phyloP scores from a whole-genome alignment of 208 protist species.

The Trypanosoma mega region DNA sequence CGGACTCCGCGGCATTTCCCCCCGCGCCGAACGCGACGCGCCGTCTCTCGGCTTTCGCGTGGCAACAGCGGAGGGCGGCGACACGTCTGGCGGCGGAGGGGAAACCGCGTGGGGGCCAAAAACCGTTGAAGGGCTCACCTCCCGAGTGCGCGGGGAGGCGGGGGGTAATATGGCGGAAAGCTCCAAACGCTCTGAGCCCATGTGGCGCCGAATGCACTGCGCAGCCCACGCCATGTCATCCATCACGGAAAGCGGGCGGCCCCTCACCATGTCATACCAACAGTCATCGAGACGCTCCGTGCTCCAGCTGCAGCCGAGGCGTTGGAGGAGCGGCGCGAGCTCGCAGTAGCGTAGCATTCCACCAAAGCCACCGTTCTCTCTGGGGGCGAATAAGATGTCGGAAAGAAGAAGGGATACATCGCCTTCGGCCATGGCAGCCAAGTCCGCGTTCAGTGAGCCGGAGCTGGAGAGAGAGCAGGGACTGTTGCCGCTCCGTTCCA shows the following conservation, averaged over 20 bases:
- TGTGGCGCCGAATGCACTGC: slow-evolving; percentile 49
- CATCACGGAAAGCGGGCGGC: slow-evolving; percentile 36
- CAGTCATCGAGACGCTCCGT: slow-evolving; percentile 73
- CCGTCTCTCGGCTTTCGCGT: neutral
- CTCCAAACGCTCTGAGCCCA: slow-evolving; percentile 1
- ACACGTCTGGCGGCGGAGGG: too few relatives aligned
- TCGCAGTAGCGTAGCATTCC: slow-evolving; percentile 53
- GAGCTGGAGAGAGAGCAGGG: slow-evolving; percentile 13
- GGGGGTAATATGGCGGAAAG: neutral
- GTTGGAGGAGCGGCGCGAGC: slow-evolving; percentile 32
- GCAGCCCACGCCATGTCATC: slow-evolving; percentile 44
- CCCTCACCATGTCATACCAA: slow-evolving; percentile 78
- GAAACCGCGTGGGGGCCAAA: too few relatives aligned
- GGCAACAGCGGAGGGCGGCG: too few relatives aligned
- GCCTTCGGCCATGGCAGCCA: neutral
- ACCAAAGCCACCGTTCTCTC: slow-evolving; percentile 52
- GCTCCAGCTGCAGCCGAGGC: slow-evolving; percentile 38
- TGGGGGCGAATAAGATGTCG: slow-evolving; percentile 34
- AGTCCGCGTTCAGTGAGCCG: neutral
- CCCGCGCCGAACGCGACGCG: neutral
- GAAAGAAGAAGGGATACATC: slow-evolving; percentile 1
- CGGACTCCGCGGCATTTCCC: neutral
- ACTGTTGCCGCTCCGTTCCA: neutral
- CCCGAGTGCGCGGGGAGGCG: too few relatives aligned
- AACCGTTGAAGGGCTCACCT: too few relatives aligned